These are phyloP conservation scores for Adenanthera pavonina DNA, from an alignment of 306 rosid species.

Conservation along the genomic window DNA sequence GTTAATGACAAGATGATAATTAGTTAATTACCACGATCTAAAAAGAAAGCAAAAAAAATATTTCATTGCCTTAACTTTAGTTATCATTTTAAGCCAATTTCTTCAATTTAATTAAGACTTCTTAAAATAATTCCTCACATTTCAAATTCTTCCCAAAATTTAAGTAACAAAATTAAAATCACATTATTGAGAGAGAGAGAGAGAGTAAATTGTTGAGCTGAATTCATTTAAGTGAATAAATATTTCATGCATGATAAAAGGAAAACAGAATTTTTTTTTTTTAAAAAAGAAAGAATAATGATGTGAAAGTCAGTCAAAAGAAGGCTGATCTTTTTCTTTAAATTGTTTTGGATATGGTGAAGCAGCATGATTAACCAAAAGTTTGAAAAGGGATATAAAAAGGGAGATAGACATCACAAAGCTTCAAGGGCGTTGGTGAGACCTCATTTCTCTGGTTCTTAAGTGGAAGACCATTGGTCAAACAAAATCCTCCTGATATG, in stretches of 20 bases:
- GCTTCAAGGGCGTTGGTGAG: conserved; percentile 19
- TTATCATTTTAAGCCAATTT: no score
- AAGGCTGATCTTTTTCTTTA: background rate
- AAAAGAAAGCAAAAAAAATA: no score
- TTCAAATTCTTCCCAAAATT: background rate
- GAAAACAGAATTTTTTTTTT: background rate
- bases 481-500: conserved; percentile 19
- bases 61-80: no score
- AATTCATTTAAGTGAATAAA: background rate
- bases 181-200: background rate
- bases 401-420: conserved; percentile 25
- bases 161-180: background rate
- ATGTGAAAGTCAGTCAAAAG: conserved; percentile 28
- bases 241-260: background rate
- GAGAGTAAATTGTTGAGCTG: background rate
- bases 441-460: conserved; percentile 6
- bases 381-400: conserved; percentile 30
- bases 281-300: background rate
- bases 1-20: no score
- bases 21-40: no score
- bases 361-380: conserved; percentile 34
- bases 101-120: no score
- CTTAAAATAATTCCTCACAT: background rate
- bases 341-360: conserved; percentile 9
- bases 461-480: conserved; percentile 47